Evolutionary conservation across 768 basidiomycete genomes (phyloP).

Genomic region (Collybia nuda): DNA sequence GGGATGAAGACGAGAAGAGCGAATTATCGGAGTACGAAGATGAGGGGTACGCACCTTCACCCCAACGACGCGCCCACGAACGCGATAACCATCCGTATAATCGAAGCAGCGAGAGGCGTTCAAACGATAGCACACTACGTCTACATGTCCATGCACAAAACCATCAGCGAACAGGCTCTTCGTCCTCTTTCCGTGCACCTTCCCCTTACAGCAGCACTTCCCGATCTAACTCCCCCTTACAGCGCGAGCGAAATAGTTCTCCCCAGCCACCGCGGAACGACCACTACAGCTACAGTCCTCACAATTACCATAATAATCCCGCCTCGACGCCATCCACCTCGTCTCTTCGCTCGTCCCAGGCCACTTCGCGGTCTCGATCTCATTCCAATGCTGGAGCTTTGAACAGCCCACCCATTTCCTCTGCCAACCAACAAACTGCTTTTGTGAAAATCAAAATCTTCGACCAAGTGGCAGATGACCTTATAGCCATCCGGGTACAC

Average conservation of each 20-base stretch:
- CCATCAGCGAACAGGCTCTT: conserved; percentile 52
- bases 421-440: conserved; percentile 76
- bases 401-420: conserved; percentile 74
- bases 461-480: conserved; percentile 88
- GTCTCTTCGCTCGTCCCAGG: conserved; percentile 53
- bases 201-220: conserved; percentile 40
- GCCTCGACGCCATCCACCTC: conserved; percentile 44
- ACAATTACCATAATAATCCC: conserved; percentile 20
- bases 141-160: conserved; percentile 43
- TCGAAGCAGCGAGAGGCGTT: conserved; percentile 29
- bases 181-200: conserved; percentile 42
- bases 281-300: conserved; percentile 13
- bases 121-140: conserved; percentile 40
- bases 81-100: conserved; percentile 38
- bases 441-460: conserved; percentile 99
- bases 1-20: conserved; percentile 45
- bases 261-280: conserved; percentile 25
- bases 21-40: conserved; percentile 72
- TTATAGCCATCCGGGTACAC: conserved; percentile 96
- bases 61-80: conserved; percentile 36
- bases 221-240: conserved; percentile 38
- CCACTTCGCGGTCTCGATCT: conserved; percentile 57
- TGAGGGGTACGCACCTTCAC: conserved; percentile 48
- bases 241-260: conserved; percentile 29
- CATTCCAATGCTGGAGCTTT: conserved; percentile 46